Base-by-base conservation (phyloP, 2,329 filamentous ascomycete genomes). In the Aspergillus transmontanensis region DNA sequence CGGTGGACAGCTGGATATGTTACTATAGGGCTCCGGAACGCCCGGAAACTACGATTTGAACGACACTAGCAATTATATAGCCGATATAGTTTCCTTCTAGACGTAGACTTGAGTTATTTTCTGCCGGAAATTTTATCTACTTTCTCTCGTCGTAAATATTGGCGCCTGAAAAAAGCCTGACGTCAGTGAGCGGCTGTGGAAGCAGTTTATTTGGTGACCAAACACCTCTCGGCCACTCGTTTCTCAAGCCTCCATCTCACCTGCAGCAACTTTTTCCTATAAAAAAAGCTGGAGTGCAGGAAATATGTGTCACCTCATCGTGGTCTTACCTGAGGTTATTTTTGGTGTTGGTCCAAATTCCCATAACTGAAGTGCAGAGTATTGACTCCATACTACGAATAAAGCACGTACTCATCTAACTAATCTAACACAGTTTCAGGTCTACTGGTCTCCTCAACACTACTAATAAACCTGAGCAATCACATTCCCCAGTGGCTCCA, bases 101-200 rank as follows among this genome's bases (percentile, higher is more conserved):
- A 50, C 3, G 6, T 50, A 30, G 46, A 28, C 46, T 50, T 10
- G 6, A 30, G 16, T 14, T 14, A 6, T 23, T 26, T 14, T 46
- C 21, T 48, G 10, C 21, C 34, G 16, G 45, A 16, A 16, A 48
- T 7, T 11, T 6, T 28, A 23, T 28, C 9, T 11, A 50, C 16
- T 19, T 48, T 26, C 16, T 19, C 23, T 28, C 16, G 1, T 23
- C 14, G 14, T 11, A 10, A 19, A 28, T 28, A 50, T 30, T 51
- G 19, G 21, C 26, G 48, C 48, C 48, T 23, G 48, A 32, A n/a
- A 23, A 55, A 10, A 14, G 26, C 48, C 54, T 69, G 66, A 66
- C 62, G 66, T 66, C 65, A 69, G 64, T 19, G 9, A 39, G 66
- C 66, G 66, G 59, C 61, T 69, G 57, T 58, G 61, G 64, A 51